phyloP scores from a whole-genome alignment of 108 stramenopile species.

The Nitzschia putrida region DNA sequence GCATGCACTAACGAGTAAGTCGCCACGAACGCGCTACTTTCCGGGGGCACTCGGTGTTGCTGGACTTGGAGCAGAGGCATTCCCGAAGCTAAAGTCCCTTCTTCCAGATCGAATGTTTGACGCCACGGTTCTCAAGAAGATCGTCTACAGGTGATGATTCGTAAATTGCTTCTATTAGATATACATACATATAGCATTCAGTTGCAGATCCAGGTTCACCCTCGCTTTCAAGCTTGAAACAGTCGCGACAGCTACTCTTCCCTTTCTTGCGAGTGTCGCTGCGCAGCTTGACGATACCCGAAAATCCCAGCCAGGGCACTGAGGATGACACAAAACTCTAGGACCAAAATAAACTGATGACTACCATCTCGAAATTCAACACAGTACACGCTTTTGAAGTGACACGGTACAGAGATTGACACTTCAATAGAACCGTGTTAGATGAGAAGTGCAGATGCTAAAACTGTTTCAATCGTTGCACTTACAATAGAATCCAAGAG shows the following conservation, averaged over 20 bases:
- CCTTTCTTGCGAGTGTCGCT: too few relatives aligned
- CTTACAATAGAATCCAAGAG: conserved; percentile 63
- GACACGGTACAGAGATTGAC: conserved; percentile 30
- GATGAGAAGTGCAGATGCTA: neutral
- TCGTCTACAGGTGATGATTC: neutral
- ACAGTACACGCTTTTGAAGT: conserved; percentile 36
- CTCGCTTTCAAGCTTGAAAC: too few relatives aligned
- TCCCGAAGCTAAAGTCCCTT: neutral
- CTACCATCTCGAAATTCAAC: conserved; percentile 50
- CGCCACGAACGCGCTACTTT: neutral
- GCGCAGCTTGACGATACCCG: conserved; percentile 51
- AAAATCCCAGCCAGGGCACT: conserved; percentile 60
- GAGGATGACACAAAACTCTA: conserved; percentile 50
- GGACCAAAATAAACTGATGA: conserved; percentile 49
- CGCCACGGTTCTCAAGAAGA: neutral
- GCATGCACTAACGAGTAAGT: neutral
- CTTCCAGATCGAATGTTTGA: conserved; percentile 1
- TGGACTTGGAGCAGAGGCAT: neutral
- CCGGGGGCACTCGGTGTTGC: neutral
- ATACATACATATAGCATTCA: too few relatives aligned
- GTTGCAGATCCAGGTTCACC: too few relatives aligned
- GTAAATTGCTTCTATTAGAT: too few relatives aligned
- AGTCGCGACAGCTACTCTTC: too few relatives aligned
- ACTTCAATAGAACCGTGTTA: neutral
- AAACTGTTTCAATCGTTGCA: conserved; percentile 6